phyloP scores from a whole-genome alignment of 2,329 filamentous ascomycete species.

The Beauveria medogensis region DNA sequence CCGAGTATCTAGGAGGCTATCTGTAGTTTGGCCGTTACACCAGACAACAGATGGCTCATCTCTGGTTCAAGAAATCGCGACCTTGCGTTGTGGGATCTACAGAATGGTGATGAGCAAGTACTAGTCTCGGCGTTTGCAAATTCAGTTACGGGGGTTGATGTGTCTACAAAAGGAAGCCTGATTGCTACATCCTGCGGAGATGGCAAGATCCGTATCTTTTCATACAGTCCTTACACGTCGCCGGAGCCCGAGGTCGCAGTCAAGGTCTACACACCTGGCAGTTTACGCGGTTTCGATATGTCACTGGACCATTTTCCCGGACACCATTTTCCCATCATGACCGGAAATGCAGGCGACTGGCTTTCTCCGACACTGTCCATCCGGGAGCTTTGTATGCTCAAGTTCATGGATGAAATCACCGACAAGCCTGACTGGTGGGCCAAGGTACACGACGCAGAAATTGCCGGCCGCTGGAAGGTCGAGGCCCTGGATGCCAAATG shows the following conservation, averaged over 20 bases:
- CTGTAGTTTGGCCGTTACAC: not conserved
- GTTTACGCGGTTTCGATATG: too few relatives aligned
- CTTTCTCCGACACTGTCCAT: slow-evolving; percentile 6
- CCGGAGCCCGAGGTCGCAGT: too few relatives aligned
- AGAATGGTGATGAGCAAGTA: not conserved
- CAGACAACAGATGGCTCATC: not conserved
- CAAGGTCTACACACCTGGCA: too few relatives aligned
- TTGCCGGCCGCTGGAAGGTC: slow-evolving; percentile 3
- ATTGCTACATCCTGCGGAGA: not conserved
- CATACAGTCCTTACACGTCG: not conserved
- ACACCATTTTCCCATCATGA: too few relatives aligned
- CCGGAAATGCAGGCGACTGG: too few relatives aligned
- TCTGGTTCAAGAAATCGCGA: not conserved
- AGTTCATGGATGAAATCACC: slow-evolving; percentile 26
- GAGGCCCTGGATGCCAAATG: too few relatives aligned
- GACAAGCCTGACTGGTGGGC: slow-evolving; percentile 30
- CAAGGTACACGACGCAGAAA: slow-evolving; percentile 19
- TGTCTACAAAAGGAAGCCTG: not conserved
- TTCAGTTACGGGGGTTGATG: not conserved
- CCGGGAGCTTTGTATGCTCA: slow-evolving; percentile 28
- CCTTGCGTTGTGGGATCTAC: not conserved
- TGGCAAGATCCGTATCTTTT: not conserved
- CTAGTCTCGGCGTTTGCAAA: not conserved
- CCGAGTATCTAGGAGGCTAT: not conserved
- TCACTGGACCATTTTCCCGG: too few relatives aligned